Percentiles rank a stretch among this genome's conserved stretches.
Conservation (phyloP, 805 yeast genomes). For the Candida pseudofarinosa region DNA sequence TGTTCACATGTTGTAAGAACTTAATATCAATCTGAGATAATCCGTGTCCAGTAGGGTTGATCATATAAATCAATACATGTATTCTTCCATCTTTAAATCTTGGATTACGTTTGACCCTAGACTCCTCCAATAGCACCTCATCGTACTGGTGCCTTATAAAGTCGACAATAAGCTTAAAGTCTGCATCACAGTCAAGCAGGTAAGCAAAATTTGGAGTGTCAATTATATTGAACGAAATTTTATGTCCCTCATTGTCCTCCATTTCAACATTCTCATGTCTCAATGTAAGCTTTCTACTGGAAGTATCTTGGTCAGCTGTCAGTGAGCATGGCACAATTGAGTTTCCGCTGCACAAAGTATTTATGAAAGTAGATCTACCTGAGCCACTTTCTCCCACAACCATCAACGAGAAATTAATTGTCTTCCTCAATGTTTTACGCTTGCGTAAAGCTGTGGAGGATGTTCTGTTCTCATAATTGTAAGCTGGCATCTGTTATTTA, state of each 20-base stretch:
- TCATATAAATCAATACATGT: constrained; percentile 51
- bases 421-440: constrained; percentile 76
- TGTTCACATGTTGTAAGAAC: constrained; percentile 38
- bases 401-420: constrained; percentile 82
- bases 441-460: constrained; percentile 47
- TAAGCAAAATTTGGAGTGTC: constrained; percentile 87
- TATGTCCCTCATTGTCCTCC: constrained; percentile 83
- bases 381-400: constrained; percentile 83
- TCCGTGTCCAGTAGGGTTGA: constrained; percentile 45
- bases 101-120: constrained; percentile 79
- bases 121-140: constrained; percentile 75
- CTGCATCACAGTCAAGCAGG: constrained; percentile 61
- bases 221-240: constrained; percentile 68
- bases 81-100: constrained; percentile 81
- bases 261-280: constrained; percentile 80
- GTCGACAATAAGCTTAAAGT: constrained; percentile 69
- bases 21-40: constrained; percentile 39
- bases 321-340: constrained; percentile 68
- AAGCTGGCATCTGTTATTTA: neutral
- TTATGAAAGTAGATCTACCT: constrained; percentile 90
- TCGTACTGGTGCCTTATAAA: constrained; percentile 79
- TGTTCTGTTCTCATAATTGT: constrained; percentile 12
- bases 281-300: constrained; percentile 47
- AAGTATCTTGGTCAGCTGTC: constrained; percentile 56
- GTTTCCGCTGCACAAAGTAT: constrained; percentile 84